Evolutionary conservation across 2,329 filamentous ascomycete genomes (phyloP), one percentile per base, ranked within the genome.

Genomic region (Colletotrichum camelliae): DNA sequence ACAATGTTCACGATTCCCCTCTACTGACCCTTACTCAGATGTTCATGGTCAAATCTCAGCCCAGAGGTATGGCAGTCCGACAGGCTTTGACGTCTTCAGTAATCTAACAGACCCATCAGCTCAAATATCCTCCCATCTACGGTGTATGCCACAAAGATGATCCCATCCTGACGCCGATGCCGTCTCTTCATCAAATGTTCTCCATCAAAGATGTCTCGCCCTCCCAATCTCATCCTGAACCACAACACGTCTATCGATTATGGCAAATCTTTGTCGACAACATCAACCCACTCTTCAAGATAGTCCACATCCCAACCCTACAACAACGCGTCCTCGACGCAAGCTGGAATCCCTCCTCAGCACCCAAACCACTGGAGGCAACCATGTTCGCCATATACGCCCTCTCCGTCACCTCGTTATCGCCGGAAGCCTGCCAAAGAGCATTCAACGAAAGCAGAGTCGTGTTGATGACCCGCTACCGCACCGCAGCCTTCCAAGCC

Each of bases 231-330:
- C 82, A 84, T 9, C 83, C 83, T 1, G 81, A 84, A 3, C 81
- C 83, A 7, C 79, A 78, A 4, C 78, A 80, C 0, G 81, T 83
- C 7, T 81, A 80, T 29, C 79, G 77, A 6, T 70, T 82, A 8
- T 84, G 83, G 83, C 81, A 85, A n/a, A 73, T 75, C 0, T 84
- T 83, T 39, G 79, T 83, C 16, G 83, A 84, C 43, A 77, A 72
- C 0, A 80, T 83, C 35, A 82, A 85, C 15, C 83, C 82, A 0
- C 72, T 85, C 0, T 76, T 78, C 15, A 84, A 83, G 70, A 79
- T 84, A 4, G 39, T 83, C 0, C 83, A 84, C 43, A 79, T 82
- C 2, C 83, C 83, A 10, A 83, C 79, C 5, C 74, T 83, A 1
- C 81, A 84, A 15, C 80, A 82, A 18, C 79, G 80, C 15, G 78